Evolutionary conservation across 352 stramenopile species (phyloP).

Genomic region (Phytophthora uliginosa): DNA sequence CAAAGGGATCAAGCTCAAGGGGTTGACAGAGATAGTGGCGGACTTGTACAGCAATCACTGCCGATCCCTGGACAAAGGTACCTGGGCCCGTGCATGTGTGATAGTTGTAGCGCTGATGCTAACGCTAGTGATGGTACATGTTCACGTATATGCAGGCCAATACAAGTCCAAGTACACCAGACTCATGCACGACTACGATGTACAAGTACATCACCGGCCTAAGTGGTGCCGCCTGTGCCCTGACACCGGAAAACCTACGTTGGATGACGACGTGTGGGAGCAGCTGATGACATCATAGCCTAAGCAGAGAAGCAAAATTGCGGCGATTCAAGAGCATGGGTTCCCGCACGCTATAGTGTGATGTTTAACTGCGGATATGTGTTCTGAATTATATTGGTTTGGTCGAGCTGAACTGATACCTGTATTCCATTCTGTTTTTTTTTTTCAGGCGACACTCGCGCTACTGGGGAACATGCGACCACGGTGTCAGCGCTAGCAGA

Average conservation of each 20-base stretch:
- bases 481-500: not conserved
- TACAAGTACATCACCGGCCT: conserved; percentile 14
- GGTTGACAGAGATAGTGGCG: not conserved
- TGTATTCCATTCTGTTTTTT: not conserved
- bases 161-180: conserved; percentile 16
- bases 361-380: not conserved
- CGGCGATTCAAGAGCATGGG: not conserved
- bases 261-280: conserved; percentile 10
- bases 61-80: not conserved
- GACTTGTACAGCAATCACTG: not conserved
- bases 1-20: conserved; percentile 1
- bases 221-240: conserved; percentile 4
- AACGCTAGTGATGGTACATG: not conserved
- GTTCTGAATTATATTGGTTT: not conserved
- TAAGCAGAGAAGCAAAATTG: conserved; percentile 9
- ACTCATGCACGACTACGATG: conserved; percentile 3
- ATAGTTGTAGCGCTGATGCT: not conserved
- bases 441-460: not conserved
- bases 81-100: too few species aligned
- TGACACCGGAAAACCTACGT: conserved; percentile 1
- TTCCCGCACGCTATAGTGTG: not conserved
- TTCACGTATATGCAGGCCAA: conserved; percentile 8
- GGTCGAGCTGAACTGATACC: not conserved
- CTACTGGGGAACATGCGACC: not conserved
- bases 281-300: not conserved